Conservation (phyloP, 2,329 filamentous ascomycete species). For the Teratosphaeria epicoccoides region DNA sequence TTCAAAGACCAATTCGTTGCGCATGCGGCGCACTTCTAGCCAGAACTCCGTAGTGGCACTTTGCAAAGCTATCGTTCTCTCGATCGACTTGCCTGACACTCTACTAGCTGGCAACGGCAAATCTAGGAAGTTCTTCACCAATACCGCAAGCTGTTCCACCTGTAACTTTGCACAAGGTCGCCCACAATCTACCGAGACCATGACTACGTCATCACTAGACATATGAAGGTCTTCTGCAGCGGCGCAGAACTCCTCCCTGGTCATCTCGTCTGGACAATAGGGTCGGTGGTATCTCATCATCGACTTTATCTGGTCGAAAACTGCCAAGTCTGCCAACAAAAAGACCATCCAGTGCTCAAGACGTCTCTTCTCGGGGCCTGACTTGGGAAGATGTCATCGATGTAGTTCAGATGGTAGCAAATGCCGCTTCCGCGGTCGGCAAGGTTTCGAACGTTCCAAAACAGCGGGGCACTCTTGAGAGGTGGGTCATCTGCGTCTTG, state of each 20-base stretch:
- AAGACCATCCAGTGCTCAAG: not conserved
- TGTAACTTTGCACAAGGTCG: not conserved
- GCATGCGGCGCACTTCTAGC: not conserved
- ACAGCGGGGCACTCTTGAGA: not conserved
- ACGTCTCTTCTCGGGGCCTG: not conserved
- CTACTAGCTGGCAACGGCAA: not conserved
- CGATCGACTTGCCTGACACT: not conserved
- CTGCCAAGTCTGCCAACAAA: not conserved
- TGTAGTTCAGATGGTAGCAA: not conserved
- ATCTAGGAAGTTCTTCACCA: not conserved
- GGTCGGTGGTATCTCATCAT: not conserved
- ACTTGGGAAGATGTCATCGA: not conserved
- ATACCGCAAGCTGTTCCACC: not conserved
- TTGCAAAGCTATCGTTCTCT: not conserved
- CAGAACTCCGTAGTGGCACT: not conserved
- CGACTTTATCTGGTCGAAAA: not conserved
- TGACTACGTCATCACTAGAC: not conserved
- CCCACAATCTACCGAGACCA: not conserved
- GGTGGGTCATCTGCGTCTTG: not conserved
- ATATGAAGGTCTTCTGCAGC: not conserved
- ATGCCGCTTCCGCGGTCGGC: not conserved
- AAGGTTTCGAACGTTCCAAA: not conserved
- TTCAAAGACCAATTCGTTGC: not conserved
- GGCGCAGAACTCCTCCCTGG: not conserved
- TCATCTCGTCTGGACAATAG: not conserved